phyloP scores from a whole-genome alignment of 1,139 yeast genomes.

The Williopsis jadinii region DNA sequence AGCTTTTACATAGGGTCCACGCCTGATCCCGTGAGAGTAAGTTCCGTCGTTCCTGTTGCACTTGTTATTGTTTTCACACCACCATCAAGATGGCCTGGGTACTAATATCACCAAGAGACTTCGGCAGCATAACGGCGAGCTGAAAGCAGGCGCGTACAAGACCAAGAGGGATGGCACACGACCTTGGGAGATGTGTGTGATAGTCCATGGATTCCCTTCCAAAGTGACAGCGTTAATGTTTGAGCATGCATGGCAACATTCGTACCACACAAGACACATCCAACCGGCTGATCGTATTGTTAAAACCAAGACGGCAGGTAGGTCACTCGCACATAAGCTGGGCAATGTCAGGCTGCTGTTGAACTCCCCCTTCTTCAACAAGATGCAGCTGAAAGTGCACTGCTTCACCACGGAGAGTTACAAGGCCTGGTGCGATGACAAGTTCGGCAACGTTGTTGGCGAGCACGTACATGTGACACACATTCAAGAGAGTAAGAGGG shows the following conservation, averaged over 20 bases:
- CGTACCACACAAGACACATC: constrained; percentile 58
- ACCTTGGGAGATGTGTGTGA: constrained; percentile 66
- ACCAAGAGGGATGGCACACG: constrained; percentile 50
- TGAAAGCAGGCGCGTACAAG: constrained; percentile 62
- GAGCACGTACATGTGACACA: constrained; percentile 8
- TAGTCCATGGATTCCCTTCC: constrained; percentile 70
- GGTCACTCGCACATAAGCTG: constrained; percentile 40
- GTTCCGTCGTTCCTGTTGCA: background rate
- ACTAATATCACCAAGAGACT: constrained; percentile 31
- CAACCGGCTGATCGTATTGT: constrained; percentile 25
- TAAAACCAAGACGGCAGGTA: constrained; percentile 27
- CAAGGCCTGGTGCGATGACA: constrained; percentile 27
- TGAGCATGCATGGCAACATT: constrained; percentile 77
- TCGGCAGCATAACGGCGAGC: constrained; percentile 71
- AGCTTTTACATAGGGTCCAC: constrained; percentile 16
- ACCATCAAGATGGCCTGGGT: background rate
- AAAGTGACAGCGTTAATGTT: constrained; percentile 61
- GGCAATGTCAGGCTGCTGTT: constrained; percentile 46
- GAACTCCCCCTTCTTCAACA: constrained; percentile 32
- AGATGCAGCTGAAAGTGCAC: constrained; percentile 35
- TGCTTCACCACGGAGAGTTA: constrained; percentile 30
- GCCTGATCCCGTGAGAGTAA: constrained; percentile 12
- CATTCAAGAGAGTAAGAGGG: constrained; percentile 10
- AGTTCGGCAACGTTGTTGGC: constrained; percentile 23
- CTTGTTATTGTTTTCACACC: too few species aligned